These are phyloP conservation scores for Gynandropsis gynandra DNA, from an alignment of 345 rosid genomes.

Conservation along the genomic window DNA sequence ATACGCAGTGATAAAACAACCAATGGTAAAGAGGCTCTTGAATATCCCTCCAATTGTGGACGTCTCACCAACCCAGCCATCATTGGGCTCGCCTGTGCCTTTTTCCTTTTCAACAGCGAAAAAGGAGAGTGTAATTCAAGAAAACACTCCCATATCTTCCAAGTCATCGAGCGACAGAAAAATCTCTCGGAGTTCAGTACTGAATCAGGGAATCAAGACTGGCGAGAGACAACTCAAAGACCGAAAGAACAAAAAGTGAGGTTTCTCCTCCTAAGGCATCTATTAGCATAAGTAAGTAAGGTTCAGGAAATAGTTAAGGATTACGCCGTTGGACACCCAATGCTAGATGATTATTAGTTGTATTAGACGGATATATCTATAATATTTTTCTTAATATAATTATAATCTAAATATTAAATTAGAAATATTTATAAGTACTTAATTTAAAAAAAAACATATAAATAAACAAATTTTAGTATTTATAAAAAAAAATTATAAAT, in stretches of 20 bases:
- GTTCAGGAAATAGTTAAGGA: no score
- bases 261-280: no score
- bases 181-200: constrained; percentile 29
- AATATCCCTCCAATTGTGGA: constrained; percentile 28
- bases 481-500: no score
- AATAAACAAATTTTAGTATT: no score
- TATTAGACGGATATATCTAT: no score
- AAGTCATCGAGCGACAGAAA: constrained; percentile 29
- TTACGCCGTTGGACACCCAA: no score
- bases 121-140: constrained; percentile 17
- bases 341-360: no score
- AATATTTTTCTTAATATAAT: no score
- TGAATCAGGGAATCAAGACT: constrained; percentile 35
- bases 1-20: constrained; percentile 32
- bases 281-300: no score
- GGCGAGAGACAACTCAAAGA: constrained; percentile 34
- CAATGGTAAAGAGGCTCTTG: constrained; percentile 36
- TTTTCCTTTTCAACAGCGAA: constrained; percentile 25
- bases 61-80: constrained; percentile 17
- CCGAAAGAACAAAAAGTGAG: constrained; percentile 28
- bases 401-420: no score
- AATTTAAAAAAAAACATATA: no score
- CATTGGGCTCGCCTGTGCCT: constrained; percentile 23
- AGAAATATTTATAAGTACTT: no score
- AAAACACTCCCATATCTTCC: constrained; percentile 9